Percentiles rank a stretch among this genome's conserved stretches.
phyloP scores from a whole-genome alignment of 2,329 filamentous ascomycete genomes.

The Didymella sp. region DNA sequence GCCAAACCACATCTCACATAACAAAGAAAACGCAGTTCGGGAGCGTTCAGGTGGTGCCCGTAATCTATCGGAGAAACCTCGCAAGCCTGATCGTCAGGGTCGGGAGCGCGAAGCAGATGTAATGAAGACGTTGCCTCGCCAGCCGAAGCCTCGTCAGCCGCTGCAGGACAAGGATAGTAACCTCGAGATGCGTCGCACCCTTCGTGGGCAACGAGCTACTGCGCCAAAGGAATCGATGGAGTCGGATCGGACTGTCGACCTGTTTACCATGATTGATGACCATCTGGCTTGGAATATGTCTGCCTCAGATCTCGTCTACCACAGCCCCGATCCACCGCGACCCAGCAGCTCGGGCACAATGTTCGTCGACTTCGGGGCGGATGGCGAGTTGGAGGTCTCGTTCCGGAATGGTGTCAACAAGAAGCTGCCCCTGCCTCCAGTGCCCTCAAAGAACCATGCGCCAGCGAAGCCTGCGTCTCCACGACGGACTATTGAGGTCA shows the following conservation, averaged over 20 bases:
- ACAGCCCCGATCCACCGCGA: not conserved
- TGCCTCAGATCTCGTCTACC: not conserved
- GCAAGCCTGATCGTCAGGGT: constrained; percentile 17
- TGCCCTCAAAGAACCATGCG: constrained; percentile 3
- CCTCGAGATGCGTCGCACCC: not conserved
- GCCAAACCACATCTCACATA: constrained; percentile 10
- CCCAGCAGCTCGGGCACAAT: constrained; percentile 24
- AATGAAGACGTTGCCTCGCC: constrained; percentile 1
- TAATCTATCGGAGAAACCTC: constrained; percentile 8
- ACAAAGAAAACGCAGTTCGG: constrained; percentile 7
- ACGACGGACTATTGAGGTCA: not conserved
- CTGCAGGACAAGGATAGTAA: not conserved
- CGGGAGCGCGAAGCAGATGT: not conserved
- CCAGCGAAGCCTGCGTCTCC: not conserved
- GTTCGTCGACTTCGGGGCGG: constrained; percentile 32
- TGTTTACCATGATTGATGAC: constrained; percentile 29
- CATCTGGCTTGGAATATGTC: constrained; percentile 26
- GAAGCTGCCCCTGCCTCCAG: constrained; percentile 11
- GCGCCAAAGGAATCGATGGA: not conserved
- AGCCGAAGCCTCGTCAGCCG: not conserved
- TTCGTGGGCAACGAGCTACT: not conserved
- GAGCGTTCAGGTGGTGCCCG: constrained; percentile 10
- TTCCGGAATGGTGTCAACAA: constrained; percentile 15
- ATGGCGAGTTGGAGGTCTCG: constrained; percentile 5
- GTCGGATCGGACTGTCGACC: constrained; percentile 6